Evolutionary conservation across 768 basidiomycete genomes (phyloP).

Genomic region (Leccinum subgranulosum): DNA sequence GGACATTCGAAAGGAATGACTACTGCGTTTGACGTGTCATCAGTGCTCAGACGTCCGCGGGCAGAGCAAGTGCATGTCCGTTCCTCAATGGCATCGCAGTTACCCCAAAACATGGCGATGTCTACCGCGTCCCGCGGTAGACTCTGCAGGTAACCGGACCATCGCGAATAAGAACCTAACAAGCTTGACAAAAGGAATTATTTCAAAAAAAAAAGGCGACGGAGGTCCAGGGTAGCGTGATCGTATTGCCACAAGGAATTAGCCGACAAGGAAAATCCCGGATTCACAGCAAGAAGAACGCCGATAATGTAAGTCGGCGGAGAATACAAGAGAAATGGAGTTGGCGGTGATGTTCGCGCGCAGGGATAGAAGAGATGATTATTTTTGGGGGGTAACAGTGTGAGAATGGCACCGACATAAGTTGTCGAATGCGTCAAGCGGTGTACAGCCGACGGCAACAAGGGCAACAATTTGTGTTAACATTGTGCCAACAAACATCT

Average conservation of each 20-base stretch:
- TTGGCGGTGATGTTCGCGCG: conserved; percentile 21
- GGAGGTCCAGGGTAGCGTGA: conserved; percentile 5
- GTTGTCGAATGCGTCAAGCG: conserved; percentile 6
- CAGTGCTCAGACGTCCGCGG: conserved; percentile 11
- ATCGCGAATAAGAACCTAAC: conserved; percentile 47
- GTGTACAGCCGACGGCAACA: conserved; percentile 13
- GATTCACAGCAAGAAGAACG: conserved; percentile 17
- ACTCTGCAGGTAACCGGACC: conserved; percentile 65
- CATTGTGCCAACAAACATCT: background rate
- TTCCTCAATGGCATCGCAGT: conserved; percentile 19
- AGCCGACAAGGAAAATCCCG: conserved; percentile 24
- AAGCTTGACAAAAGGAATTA: conserved; percentile 38
- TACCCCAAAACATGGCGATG: conserved; percentile 62
- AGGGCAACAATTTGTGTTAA: conserved; percentile 5
- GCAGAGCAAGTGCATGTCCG: conserved; percentile 15
- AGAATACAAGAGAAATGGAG: conserved; percentile 15
- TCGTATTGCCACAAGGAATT: conserved; percentile 8
- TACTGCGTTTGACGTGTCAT: conserved; percentile 7
- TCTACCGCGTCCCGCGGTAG: conserved; percentile 52
- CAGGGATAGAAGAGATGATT: conserved; percentile 9
- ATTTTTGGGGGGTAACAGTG: conserved; percentile 16
- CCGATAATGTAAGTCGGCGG: conserved; percentile 7
- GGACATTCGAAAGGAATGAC: conserved; percentile 9
- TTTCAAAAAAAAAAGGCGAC: conserved; percentile 3
- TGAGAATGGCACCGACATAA: conserved; percentile 10